Base-by-base conservation (phyloP, 192 early-diverging fungal genomes). In the Phlyctochytrium planicorne region DNA sequence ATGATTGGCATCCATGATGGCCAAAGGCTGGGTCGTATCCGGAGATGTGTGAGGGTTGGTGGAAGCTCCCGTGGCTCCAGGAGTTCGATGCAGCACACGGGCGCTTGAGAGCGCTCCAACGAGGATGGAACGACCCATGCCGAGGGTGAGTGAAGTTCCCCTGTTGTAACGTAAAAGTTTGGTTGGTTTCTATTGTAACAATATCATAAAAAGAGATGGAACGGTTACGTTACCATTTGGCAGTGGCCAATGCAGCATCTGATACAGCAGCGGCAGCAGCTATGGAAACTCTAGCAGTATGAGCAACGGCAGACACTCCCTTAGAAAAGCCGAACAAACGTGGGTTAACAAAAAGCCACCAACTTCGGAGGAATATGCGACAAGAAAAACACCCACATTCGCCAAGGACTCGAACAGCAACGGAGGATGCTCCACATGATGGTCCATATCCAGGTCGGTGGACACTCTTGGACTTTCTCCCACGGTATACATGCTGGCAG, bases 101-200 rank as follows among this genome's bases (percentile, higher is more conserved):
- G 70, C 70, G 32, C 63, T 66, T 17, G 70, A 72, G 17, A 72
- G 50, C 16, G 70, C 70, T 3, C 70, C 70, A 29, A 72, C 70
- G 17, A 72, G 24, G 40, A 72, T 72, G 24, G 70, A 72, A 1
- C 65, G 30, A 1, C 64, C 65, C 50, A 72, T 52, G 32, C 70
- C 37, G 0, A 67, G 50, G 0, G 64, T 61, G 14, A 69, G 59
- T 3, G 68, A 16, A 3, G 68, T 68, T 6, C 23, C 65, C n/a
- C n/a, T n/a, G 6, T 30, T 36, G 27, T 30, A 62, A 30, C 61
- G 32, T 4, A 30, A 33, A 34, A 24, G 30, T 59, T 1, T 6
- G n/a, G 30, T 17, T 53, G 31, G 10, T 14, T 14, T 53, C 27
- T 53, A 24, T 6, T 4, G n/a, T 10, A 0, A 31, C 32, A 24